Base-by-base conservation (phyloP, 306 rosid species). In the Begonia fuchsioides region DNA sequence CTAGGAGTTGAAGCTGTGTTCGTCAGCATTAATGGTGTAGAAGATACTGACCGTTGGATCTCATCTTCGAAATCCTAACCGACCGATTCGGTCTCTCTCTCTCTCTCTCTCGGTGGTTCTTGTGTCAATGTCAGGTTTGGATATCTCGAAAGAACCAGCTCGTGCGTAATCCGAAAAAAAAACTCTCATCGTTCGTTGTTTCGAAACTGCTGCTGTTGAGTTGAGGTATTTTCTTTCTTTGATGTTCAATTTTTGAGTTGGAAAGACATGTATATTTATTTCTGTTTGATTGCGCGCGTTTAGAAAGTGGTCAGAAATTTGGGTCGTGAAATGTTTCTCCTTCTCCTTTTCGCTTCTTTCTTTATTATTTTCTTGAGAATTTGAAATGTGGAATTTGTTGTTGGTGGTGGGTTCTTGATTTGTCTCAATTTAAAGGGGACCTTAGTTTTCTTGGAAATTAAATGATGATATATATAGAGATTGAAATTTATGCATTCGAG, bases 41-140 rank as follows among this genome's bases (percentile, higher is more conserved):
- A 47, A 64, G 72, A 70, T 67, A 76, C 70, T 51, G 65, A 61
- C 87, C 86, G 49, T 71, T 79, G 39, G 92, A 90, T 79, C 77
- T 60, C 67, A n/a, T 62, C 53, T 65, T 70, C 44, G 52, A 53
- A 35, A 51, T 18, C 57, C 56, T 39, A 0, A 67, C 50, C 66
- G 47, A 60, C 85, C 80, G 81, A 45, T 45, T 39, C 47, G 39
- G 32, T 54, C 38, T 14, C 35, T 20, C 38, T 14, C 35, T 20
- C 32, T 26, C 32, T 26, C 32, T 26, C 58, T 38, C 54, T 6
- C 20, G 15, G 41, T 12, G 19, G 49, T 51, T 54, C 63, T 54
- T 46, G 12, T 17, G 17, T 47, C 43, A 38, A 26, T 56, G 65
- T 70, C 15, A 54, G 44, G 62, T 73, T 73, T 50, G 69, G 68